Evolutionary conservation across 106 monocot genomes (phyloP).

Genomic region (Platanthera zijinensis): DNA sequence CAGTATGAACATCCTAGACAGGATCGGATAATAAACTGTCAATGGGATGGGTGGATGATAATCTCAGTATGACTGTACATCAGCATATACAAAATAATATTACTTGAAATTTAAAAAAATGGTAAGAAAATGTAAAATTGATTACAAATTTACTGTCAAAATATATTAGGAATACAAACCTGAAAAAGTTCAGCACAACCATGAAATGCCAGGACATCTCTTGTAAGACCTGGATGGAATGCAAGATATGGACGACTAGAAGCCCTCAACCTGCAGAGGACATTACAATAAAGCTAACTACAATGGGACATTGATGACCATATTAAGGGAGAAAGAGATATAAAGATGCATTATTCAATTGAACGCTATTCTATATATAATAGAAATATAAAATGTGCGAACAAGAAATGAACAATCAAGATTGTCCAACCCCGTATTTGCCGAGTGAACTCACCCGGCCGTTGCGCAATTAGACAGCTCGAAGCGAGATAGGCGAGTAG

Average conservation of each 20-base stretch:
- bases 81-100: background rate
- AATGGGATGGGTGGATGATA: background rate
- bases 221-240: conserved; percentile 73
- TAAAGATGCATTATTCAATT: background rate
- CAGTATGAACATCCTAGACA: conserved; percentile 78
- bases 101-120: background rate
- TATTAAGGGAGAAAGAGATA: background rate
- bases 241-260: conserved; percentile 61
- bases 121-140: background rate
- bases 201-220: conserved; percentile 75
- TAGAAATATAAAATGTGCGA: too few relatives aligned
- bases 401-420: too few relatives aligned
- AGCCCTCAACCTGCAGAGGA: conserved; percentile 57
- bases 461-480: too few relatives aligned
- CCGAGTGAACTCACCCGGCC: too few relatives aligned
- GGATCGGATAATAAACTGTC: background rate
- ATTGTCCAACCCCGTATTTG: too few relatives aligned
- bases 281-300: too few relatives aligned
- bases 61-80: background rate
- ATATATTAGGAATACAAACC: conserved; percentile 21
- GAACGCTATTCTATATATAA: too few relatives aligned
- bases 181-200: conserved; percentile 94
- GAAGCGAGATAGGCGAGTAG: too few relatives aligned
- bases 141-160: background rate
- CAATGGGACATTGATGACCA: background rate